Base-by-base conservation (phyloP, 1,139 yeast species). In the Candida tropicalis region DNA sequence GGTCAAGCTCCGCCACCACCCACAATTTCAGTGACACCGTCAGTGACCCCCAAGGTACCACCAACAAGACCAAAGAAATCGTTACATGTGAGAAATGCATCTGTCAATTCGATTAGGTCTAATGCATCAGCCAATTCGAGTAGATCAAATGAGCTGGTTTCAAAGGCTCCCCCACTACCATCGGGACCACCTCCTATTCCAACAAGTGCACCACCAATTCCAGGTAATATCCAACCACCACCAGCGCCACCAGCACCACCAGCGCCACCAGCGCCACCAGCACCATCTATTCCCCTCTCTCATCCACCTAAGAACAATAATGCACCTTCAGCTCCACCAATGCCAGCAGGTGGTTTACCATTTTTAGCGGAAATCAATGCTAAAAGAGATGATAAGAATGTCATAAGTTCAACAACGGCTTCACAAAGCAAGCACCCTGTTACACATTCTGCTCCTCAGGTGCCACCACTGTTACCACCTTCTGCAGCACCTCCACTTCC, bases 331-430 rank as follows among this genome's bases (percentile, higher is more conserved):
- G 53, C 54, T 31, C 58, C 60, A 43, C 34, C 48, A 47, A 25
- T 46, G 11, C 68, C 72, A 29, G 44, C 57, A 12, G 62, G 63
- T 9, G 60, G 67, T 0, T 55, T 75, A 11, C 79, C 81, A 5
- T 80, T 81, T 52, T 63, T 81, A 35, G 79, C 82, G 1, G 79
- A 80, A 45, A 80, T 81, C 35, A 78, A 79, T 51, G 73, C 75
- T 37, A 77, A 73, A 49, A 64, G 85, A 54, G 75, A 76, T 47
- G 82, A 79, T 35, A 51, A 74, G 0, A 77, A 75, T 36, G 87
- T 91, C 0, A 77, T 85, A 49, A 95, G 85, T 57, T 43, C 54
- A 8, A 40, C 34, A 10, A 39, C 47, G 18, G 24, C 35, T 24
- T 45, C 51, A n/a, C 36, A 44, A 10, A 43, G 51, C 22, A 20